Percentiles rank a stretch among this genome's conserved stretches.
Conservation (phyloP, 2,329 filamentous ascomycete genomes). For the Chrysoporthe austroafricana region DNA sequence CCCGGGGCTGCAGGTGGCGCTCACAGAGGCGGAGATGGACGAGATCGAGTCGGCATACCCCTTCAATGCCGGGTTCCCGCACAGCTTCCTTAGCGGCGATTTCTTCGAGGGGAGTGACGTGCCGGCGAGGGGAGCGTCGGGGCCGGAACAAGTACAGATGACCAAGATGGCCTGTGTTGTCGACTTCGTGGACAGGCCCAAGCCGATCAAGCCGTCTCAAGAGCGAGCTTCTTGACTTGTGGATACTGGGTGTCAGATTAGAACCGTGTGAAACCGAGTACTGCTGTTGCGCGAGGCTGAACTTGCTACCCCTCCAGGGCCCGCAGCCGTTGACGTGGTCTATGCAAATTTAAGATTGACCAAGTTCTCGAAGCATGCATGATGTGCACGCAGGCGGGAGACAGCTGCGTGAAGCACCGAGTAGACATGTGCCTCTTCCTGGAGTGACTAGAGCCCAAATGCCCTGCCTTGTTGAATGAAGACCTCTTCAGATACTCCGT, state of each 20-base stretch:
- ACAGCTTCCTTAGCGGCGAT: slow-evolving; percentile 42
- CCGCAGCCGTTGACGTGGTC: not conserved
- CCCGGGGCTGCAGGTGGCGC: slow-evolving; percentile 52
- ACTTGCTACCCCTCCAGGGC: not conserved
- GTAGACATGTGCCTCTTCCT: not conserved
- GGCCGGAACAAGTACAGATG: not conserved
- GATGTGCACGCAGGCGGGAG: not conserved
- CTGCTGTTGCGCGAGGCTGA: not conserved
- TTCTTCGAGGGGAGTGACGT: slow-evolving; percentile 6
- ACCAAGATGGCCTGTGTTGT: not conserved
- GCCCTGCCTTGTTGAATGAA: not conserved
- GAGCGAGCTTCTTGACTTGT: not conserved
- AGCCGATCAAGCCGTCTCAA: not conserved
- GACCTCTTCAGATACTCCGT: too few species aligned
- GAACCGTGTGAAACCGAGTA: not conserved
- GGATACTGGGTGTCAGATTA: not conserved
- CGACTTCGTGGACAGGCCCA: not conserved
- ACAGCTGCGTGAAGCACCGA: not conserved
- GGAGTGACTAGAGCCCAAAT: not conserved
- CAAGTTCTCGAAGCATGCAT: not conserved
- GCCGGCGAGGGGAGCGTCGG: not conserved
- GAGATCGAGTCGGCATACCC: slow-evolving; percentile 56
- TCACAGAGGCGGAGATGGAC: slow-evolving; percentile 56
- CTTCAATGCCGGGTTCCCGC: slow-evolving; percentile 62
- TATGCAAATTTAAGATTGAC: not conserved